Evolutionary conservation across 2,329 filamentous ascomycete genomes (phyloP).

Genomic region (Talaromyces sp.): DNA sequence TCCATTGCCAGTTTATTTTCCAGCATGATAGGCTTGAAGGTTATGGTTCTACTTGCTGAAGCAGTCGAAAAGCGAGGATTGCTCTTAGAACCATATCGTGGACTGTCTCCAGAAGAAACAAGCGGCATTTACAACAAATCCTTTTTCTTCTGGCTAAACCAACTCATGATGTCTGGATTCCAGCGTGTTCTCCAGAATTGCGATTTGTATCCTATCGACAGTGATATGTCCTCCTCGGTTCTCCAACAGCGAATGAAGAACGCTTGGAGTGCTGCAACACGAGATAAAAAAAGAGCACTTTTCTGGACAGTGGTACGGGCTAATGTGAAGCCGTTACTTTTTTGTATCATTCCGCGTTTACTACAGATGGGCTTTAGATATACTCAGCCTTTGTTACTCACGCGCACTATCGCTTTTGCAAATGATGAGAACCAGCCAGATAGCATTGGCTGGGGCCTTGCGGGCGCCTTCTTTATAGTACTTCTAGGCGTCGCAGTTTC

Average conservation of each 20-base stretch:
- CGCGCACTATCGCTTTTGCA: constrained; percentile 18
- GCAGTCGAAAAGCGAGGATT: constrained; percentile 35
- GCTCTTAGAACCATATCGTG: constrained; percentile 28
- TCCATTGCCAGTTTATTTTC: constrained; percentile 5
- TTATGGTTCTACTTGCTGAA: constrained; percentile 38
- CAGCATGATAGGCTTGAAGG: constrained; percentile 31
- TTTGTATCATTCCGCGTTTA: constrained; percentile 17
- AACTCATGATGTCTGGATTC: constrained; percentile 43
- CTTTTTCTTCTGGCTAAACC: constrained; percentile 48
- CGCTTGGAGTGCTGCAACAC: neutral
- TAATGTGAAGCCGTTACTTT: constrained; percentile 3
- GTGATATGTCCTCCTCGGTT: constrained; percentile 8
- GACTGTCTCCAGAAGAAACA: constrained; percentile 44
- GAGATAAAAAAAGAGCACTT: constrained; percentile 4
- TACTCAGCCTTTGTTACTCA: constrained; percentile 24
- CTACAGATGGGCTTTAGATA: constrained; percentile 20
- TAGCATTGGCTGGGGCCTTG: constrained; percentile 39
- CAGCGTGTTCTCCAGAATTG: neutral
- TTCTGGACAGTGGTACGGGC: constrained; percentile 7
- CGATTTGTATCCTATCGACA: constrained; percentile 9
- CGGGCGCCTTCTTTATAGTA: constrained; percentile 40
- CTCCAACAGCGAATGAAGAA: constrained; percentile 3
- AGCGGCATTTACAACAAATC: constrained; percentile 42
- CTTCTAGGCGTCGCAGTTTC: constrained; percentile 41
- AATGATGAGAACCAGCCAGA: constrained; percentile 16